These are phyloP conservation scores for Pseudocercospora macadamiae DNA, from an alignment of 2,329 filamentous ascomycete genomes.

Conservation along the genomic window DNA sequence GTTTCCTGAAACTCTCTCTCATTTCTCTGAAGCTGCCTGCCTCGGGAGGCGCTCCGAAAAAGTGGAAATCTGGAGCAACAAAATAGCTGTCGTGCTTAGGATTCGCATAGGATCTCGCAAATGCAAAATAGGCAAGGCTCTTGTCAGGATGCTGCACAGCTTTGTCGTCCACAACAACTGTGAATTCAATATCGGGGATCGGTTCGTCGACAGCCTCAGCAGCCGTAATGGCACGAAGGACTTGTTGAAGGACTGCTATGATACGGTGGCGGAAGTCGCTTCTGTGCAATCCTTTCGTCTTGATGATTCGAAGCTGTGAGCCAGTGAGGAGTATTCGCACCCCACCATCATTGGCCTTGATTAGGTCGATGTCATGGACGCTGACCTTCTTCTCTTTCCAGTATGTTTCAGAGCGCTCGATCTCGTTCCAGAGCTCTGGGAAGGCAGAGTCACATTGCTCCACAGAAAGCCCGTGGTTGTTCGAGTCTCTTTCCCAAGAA, in stretches of 20 bases:
- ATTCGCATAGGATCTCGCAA: constrained; percentile 21
- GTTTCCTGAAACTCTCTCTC: constrained; percentile 23
- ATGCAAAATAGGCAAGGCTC: constrained; percentile 19
- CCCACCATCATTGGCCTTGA: constrained; percentile 44
- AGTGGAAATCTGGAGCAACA: constrained; percentile 29
- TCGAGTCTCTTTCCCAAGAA: constrained; percentile 30
- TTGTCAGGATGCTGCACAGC: constrained; percentile 16
- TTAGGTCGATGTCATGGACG: constrained; percentile 18
- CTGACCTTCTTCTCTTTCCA: constrained; percentile 18
- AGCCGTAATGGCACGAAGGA: constrained; percentile 23
- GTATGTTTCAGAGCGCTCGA: constrained; percentile 33
- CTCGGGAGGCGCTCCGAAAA: constrained; percentile 24
- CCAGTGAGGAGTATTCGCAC: constrained; percentile 24
- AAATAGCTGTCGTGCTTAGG: constrained; percentile 27
- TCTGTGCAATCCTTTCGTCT: constrained; percentile 27
- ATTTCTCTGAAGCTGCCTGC: constrained; percentile 26
- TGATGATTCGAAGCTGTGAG: constrained; percentile 27
- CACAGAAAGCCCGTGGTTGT: constrained; percentile 34
- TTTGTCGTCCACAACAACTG: constrained; percentile 27
- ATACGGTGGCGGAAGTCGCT: constrained; percentile 31
- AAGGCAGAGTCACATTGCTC: constrained; percentile 38
- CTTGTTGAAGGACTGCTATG: constrained; percentile 36
- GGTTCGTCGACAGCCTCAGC: constrained; percentile 23
- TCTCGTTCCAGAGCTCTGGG: constrained; percentile 37
- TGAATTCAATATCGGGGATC: constrained; percentile 27